Percentiles rank a stretch among this genome's conserved stretches.
Evolutionary conservation across 2,329 filamentous ascomycete genomes (phyloP).

Genomic region (Ramichloridium luteum): DNA sequence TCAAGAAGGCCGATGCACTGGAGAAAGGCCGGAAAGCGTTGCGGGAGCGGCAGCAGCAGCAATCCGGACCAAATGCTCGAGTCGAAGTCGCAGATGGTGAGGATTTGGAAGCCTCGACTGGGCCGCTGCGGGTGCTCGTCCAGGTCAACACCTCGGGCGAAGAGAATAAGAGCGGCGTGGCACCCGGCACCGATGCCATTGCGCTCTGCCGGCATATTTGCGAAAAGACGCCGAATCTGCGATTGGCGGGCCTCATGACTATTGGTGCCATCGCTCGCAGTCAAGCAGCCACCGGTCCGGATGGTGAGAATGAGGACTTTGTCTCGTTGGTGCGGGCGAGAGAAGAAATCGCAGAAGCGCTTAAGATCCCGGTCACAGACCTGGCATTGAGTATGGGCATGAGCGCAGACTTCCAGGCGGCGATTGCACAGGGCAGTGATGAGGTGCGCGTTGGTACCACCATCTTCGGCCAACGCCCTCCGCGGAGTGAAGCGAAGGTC

Average conservation of each 20-base stretch:
- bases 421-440: slow-evolving; percentile 67
- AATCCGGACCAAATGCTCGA: not conserved
- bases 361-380: slow-evolving; percentile 43
- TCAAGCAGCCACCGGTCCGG: slow-evolving; percentile 53
- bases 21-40: slow-evolving; percentile 61
- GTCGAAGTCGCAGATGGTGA: not conserved
- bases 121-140: slow-evolving; percentile 60
- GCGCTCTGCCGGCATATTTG: slow-evolving; percentile 59
- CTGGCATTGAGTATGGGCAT: slow-evolving; percentile 97
- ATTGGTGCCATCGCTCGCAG: slow-evolving; percentile 89
- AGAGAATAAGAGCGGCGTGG: slow-evolving; percentile 68
- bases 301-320: slow-evolving; percentile 90
- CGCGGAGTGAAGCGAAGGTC: slow-evolving; percentile 61
- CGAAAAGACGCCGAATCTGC: slow-evolving; percentile 58
- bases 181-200: slow-evolving; percentile 46
- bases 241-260: slow-evolving; percentile 81
- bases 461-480: slow-evolving; percentile 77
- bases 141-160: slow-evolving; percentile 95
- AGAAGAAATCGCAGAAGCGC: slow-evolving; percentile 53
- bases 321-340: slow-evolving; percentile 53
- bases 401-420: slow-evolving; percentile 91
- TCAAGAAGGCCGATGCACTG: slow-evolving; percentile 76
- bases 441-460: slow-evolving; percentile 89
- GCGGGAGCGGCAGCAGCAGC: slow-evolving; percentile 21
- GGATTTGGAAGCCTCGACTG: slow-evolving; percentile 23